These are phyloP conservation scores for Neonectria magnoliae DNA, from an alignment of 2,329 filamentous ascomycete genomes.

Conservation along the genomic window DNA sequence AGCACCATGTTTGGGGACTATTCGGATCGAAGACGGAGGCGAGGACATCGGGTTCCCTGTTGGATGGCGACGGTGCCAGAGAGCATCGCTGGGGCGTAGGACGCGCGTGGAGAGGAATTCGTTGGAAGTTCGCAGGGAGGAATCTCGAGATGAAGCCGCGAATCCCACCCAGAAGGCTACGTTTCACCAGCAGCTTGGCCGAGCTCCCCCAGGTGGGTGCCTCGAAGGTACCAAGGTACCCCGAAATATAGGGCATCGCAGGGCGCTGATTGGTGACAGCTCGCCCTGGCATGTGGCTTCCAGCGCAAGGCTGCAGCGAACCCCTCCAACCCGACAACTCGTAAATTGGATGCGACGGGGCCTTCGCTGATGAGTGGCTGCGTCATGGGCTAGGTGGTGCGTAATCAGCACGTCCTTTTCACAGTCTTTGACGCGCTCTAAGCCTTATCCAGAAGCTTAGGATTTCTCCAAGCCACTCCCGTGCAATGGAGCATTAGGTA, in stretches of 20 bases:
- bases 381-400: constrained; percentile 20
- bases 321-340: constrained; percentile 35
- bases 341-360: constrained; percentile 7
- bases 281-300: constrained; percentile 20
- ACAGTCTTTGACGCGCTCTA: constrained; percentile 5
- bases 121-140: constrained; percentile 25
- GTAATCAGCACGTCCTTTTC: constrained; percentile 13
- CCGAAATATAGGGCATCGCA: constrained; percentile 15
- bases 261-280: constrained; percentile 37
- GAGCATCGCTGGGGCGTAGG: constrained; percentile 28
- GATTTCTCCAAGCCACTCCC: not conserved
- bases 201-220: constrained; percentile 30
- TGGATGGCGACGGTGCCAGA: constrained; percentile 23
- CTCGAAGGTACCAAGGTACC: constrained; percentile 24
- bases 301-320: constrained; percentile 42
- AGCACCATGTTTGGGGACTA: constrained; percentile 65
- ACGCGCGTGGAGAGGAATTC: constrained; percentile 14
- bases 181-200: constrained; percentile 31
- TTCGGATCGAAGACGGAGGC: constrained; percentile 25
- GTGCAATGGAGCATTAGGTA: not conserved
- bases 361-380: constrained; percentile 12
- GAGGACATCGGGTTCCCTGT: constrained; percentile 38
- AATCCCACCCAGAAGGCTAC: constrained; percentile 43
- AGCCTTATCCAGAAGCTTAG: not conserved
- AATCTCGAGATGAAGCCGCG: constrained; percentile 32